These are phyloP conservation scores for Cladorrhinum samala DNA, from an alignment of 495 filamentous ascomycete genomes.

Conservation along the genomic window DNA sequence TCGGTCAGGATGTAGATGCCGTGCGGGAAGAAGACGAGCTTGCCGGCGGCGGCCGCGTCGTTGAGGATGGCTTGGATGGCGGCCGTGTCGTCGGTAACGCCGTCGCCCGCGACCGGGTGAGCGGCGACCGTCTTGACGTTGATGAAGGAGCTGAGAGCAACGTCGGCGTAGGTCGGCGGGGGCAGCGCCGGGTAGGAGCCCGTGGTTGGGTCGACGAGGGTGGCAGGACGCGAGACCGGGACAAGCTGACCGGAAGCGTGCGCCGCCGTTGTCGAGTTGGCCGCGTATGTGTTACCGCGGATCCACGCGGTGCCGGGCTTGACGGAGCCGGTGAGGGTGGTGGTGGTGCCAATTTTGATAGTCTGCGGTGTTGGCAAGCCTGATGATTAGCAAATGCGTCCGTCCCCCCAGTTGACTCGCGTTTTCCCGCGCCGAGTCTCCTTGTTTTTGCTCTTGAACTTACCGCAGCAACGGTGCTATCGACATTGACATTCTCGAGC, in stretches of 20 bases:
- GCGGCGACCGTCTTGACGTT: constrained; percentile 43
- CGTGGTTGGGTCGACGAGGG: constrained; percentile 26
- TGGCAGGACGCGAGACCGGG: constrained; percentile 21
- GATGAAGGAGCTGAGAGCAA: constrained; percentile 33
- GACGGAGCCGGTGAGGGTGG: constrained; percentile 20
- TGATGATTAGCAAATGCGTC: too few species aligned
- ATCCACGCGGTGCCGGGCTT: constrained; percentile 13
- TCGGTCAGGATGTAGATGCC: constrained; percentile 55
- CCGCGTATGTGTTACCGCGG: constrained; percentile 21
- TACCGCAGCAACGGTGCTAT: constrained; percentile 13
- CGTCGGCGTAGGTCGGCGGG: constrained; percentile 42
- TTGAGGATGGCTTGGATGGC: constrained; percentile 47
- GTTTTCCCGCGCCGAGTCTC: too few species aligned
- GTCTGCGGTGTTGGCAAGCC: constrained; percentile 8
- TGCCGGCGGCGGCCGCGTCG: constrained; percentile 34
- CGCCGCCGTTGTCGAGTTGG: not conserved
- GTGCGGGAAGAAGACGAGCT: constrained; percentile 54
- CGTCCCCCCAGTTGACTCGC: too few species aligned
- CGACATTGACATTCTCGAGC: constrained; percentile 42
- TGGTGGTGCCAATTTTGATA: constrained; percentile 7
- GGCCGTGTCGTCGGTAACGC: constrained; percentile 22
- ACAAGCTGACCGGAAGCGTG: constrained; percentile 10
- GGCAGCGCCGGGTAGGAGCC: constrained; percentile 33
- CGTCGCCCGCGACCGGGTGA: constrained; percentile 21
- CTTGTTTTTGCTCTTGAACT: not conserved